Percentiles rank a stretch among this genome's conserved stretches.
phyloP scores from a whole-genome alignment of 495 filamentous ascomycete genomes.

The Aspergillus indologenus region DNA sequence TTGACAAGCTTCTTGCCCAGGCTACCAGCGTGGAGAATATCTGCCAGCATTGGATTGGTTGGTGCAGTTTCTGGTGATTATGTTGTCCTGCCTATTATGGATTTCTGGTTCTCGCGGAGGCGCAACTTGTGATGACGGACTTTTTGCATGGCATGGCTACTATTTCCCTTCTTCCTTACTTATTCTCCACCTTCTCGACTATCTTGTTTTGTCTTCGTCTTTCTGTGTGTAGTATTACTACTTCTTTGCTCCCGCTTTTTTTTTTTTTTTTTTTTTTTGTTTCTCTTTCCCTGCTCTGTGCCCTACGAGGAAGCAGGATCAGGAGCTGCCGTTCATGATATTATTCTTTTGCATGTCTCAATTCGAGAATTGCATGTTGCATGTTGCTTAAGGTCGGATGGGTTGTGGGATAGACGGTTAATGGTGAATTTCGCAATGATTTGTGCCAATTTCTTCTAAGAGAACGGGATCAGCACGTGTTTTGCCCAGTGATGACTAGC shows the following conservation, averaged over 20 bases:
- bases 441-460: background rate
- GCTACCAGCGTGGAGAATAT: conserved; percentile 96
- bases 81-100: conserved; percentile 16
- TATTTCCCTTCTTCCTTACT: conserved; percentile 9
- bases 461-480: background rate
- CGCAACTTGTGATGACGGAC: conserved; percentile 18
- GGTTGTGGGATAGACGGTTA: conserved; percentile 1
- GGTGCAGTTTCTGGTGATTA: conserved; percentile 86
- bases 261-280: background rate
- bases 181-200: background rate
- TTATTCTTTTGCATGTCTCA: background rate
- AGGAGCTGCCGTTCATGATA: conserved; percentile 10
- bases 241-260: conserved; percentile 5
- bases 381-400: background rate
- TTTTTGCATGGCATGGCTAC: conserved; percentile 19
- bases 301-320: background rate
- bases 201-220: conserved; percentile 4
- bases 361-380: background rate
- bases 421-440: background rate
- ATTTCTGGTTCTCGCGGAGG: conserved; percentile 17
- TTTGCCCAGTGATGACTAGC: conserved; percentile 14
- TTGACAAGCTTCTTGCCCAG: conserved; percentile 89
- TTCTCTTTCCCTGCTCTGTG: background rate
- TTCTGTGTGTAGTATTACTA: conserved; percentile 16
- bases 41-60: conserved; percentile 98